Percentiles rank a stretch among this genome's conserved stretches.
phyloP scores from a whole-genome alignment of 352 stramenopile genomes.

The Phytophthora citricola region DNA sequence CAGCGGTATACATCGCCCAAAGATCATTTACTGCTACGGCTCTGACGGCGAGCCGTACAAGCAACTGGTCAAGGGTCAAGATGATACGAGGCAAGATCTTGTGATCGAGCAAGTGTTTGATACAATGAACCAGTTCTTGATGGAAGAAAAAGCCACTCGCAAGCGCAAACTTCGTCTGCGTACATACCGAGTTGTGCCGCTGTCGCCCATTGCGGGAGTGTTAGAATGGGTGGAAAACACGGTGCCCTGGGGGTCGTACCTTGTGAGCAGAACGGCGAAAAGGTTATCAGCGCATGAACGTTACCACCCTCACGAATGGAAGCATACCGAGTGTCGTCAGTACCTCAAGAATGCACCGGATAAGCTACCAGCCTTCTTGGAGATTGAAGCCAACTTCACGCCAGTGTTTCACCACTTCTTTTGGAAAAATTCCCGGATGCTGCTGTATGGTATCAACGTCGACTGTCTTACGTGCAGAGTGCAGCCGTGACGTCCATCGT shows the following conservation, averaged over 20 bases:
- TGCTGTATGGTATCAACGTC: slow-evolving; percentile 94
- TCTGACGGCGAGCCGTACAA: slow-evolving; percentile 93
- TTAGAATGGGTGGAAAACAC: slow-evolving; percentile 99
- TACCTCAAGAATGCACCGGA: slow-evolving; percentile 79
- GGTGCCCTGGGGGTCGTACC: slow-evolving; percentile 93
- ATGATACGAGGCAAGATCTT: slow-evolving; percentile 89
- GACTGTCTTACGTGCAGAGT: slow-evolving; percentile 95
- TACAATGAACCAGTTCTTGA: slow-evolving; percentile 90
- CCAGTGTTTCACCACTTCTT: slow-evolving; percentile 99
- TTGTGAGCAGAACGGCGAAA: slow-evolving; percentile 69
- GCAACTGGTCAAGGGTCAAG: slow-evolving; percentile 96
- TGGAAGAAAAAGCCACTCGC: slow-evolving; percentile 63
- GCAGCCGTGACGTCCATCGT: slow-evolving; percentile 98
- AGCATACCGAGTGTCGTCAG: slow-evolving; percentile 78
- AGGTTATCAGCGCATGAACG: slow-evolving; percentile 88
- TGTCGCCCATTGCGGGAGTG: slow-evolving; percentile 94
- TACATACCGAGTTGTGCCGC: slow-evolving; percentile 96
- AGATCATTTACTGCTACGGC: slow-evolving; percentile 97
- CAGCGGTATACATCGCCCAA: slow-evolving; percentile 95
- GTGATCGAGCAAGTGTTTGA: slow-evolving; percentile 93
- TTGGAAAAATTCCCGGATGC: slow-evolving; percentile 96
- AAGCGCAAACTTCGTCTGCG: slow-evolving; percentile 88
- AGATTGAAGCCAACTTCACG: slow-evolving; percentile 95
- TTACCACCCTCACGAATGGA: slow-evolving; percentile 97
- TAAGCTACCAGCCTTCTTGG: slow-evolving; percentile 86